These are phyloP conservation scores for Populus ilicifolia DNA, from an alignment of 345 rosid species.

Conservation along the genomic window DNA sequence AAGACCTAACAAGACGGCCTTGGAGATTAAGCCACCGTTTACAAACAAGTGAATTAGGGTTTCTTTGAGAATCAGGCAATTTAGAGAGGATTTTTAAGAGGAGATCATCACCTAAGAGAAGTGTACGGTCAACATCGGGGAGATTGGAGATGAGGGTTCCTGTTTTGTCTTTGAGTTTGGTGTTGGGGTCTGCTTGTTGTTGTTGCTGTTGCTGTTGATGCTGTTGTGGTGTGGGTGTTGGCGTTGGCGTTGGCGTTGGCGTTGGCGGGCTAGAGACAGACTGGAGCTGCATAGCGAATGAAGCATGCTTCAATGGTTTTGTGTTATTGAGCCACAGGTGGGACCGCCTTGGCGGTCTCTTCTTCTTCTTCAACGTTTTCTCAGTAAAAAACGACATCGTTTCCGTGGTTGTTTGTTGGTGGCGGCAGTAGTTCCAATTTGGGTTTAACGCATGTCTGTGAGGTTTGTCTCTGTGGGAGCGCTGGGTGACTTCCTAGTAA, in stretches of 20 bases:
- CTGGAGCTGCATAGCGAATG: conserved; percentile 54
- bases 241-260: conserved; percentile 28
- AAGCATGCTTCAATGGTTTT: conserved; percentile 48
- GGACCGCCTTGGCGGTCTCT: conserved; percentile 53
- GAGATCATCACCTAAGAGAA: conserved; percentile 39
- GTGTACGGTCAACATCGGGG: conserved; percentile 56
- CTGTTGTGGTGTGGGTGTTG: conserved; percentile 31
- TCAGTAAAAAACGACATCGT: conserved; percentile 51
- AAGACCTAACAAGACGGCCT: conserved; percentile 28
- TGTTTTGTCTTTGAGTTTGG: conserved; percentile 35
- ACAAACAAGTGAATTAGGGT: conserved; percentile 24
- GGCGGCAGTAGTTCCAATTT: neutral
- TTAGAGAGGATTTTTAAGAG: conserved; percentile 29
- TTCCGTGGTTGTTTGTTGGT: neutral
- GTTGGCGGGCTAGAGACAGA: conserved; percentile 30
- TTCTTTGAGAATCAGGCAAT: conserved; percentile 16
- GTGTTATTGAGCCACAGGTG: conserved; percentile 51
- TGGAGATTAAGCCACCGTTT: conserved; percentile 37
- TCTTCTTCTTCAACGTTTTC: conserved; percentile 39
- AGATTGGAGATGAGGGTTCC: conserved; percentile 43
- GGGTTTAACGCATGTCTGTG: too few species aligned
- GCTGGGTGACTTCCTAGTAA: conserved; percentile 6
- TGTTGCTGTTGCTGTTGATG: conserved; percentile 5
- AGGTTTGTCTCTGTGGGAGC: too few species aligned
- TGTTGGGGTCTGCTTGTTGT: conserved; percentile 17